These are phyloP conservation scores for Aspergillus puulaauensis DNA, from an alignment of 2,329 filamentous ascomycete species.

Conservation along the genomic window DNA sequence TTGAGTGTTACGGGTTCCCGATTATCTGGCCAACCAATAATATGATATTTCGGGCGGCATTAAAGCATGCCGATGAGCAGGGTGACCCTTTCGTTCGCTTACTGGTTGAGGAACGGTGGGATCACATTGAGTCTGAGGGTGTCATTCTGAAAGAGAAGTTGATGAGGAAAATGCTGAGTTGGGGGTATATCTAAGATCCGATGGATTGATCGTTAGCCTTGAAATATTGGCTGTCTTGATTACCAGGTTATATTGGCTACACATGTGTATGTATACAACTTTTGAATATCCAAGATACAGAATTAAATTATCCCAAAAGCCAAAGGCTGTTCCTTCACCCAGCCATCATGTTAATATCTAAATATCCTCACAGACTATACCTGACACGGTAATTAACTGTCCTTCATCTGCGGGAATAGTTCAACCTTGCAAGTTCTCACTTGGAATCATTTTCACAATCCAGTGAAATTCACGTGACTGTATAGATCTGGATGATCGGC, in stretches of 20 bases:
- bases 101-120: constrained; percentile 34
- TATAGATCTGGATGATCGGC: neutral
- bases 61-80: constrained; percentile 25
- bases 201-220: too few species aligned
- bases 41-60: constrained; percentile 31
- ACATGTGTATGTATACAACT: too few species aligned
- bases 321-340: too few species aligned
- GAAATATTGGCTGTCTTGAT: too few species aligned
- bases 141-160: constrained; percentile 24
- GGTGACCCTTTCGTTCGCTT: constrained; percentile 36
- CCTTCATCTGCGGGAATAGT: too few species aligned
- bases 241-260: too few species aligned
- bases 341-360: too few species aligned
- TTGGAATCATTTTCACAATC: neutral
- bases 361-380: too few species aligned
- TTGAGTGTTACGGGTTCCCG: constrained; percentile 32
- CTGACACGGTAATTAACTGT: too few species aligned
- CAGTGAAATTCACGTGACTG: neutral
- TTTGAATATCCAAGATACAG: too few species aligned
- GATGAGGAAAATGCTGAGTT: constrained; percentile 16
- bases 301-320: too few species aligned
- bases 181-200: neutral
- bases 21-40: constrained; percentile 34
- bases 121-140: constrained; percentile 27
- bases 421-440: too few species aligned